Percentiles rank a stretch among this genome's conserved stretches.
phyloP scores from a whole-genome alignment of 371 early-diverging fungal species.

The Massospora cicadina region DNA sequence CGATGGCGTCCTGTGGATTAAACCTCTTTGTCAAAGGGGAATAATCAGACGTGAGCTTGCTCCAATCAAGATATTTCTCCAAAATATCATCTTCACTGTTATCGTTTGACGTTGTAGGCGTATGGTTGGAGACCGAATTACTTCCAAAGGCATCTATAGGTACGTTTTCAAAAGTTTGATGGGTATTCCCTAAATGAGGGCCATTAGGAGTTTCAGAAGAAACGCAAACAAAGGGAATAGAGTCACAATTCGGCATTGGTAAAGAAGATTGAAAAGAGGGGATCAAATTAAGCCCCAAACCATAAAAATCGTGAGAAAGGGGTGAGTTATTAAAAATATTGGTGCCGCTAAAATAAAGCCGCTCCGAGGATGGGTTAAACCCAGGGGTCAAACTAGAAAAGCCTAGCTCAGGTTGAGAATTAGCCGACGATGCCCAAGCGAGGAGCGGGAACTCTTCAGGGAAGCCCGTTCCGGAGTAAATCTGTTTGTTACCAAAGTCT shows the following conservation, averaged over 20 bases:
- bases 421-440: no score
- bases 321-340: no score
- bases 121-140: not conserved
- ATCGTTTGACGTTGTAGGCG: not conserved
- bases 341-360: no score
- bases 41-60: not conserved
- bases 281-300: not conserved
- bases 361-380: no score
- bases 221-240: not conserved
- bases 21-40: not conserved
- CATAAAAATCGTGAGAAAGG: not conserved
- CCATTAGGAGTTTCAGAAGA: not conserved
- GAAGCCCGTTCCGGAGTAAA: no score
- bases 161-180: not conserved
- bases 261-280: not conserved
- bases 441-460: no score
- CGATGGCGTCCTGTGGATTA: not conserved
- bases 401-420: no score
- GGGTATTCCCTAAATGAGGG: not conserved
- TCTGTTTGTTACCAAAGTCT: no score
- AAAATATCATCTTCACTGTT: not conserved
- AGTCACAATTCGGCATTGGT: not conserved
- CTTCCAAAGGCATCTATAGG: not conserved
- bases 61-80: not conserved
- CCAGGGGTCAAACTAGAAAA: no score